phyloP scores from a whole-genome alignment of 345 rosid genomes.

The Salix suchowensis region DNA sequence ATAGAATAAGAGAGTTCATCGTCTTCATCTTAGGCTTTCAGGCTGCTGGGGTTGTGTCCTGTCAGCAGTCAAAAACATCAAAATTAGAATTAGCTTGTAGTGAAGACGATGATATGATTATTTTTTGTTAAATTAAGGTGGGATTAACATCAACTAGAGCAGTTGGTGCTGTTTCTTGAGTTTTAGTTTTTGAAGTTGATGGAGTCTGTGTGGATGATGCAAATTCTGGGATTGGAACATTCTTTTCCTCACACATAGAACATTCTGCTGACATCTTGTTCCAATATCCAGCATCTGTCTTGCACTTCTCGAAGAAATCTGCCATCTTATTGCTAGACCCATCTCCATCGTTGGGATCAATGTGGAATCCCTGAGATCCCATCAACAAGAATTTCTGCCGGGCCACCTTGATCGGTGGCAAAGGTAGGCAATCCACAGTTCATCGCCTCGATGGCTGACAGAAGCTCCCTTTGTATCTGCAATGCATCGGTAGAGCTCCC shows the following conservation, averaged over 20 bases:
- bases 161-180: slow-evolving; percentile 13
- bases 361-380: slow-evolving; percentile 85
- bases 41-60: not conserved
- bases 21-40: not conserved
- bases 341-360: slow-evolving; percentile 79
- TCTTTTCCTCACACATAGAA: slow-evolving; percentile 36
- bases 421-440: slow-evolving; percentile 91
- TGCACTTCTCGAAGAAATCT: slow-evolving; percentile 76
- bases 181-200: slow-evolving; percentile 4
- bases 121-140: not conserved
- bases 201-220: slow-evolving; percentile 23
- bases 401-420: slow-evolving; percentile 92
- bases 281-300: slow-evolving; percentile 53
- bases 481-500: slow-evolving; percentile 82
- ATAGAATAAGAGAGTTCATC: not conserved
- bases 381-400: slow-evolving; percentile 89
- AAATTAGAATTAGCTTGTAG: not conserved
- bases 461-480: slow-evolving; percentile 93
- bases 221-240: slow-evolving; percentile 45
- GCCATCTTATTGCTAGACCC: slow-evolving; percentile 62
- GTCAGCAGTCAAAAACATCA: not conserved
- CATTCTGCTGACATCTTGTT: slow-evolving; percentile 38
- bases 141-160: slow-evolving; percentile 6
- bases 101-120: not conserved
- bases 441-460: no score